Base-by-base conservation (phyloP, 257 asterid genomes). In the Cordia subcordata region DNA sequence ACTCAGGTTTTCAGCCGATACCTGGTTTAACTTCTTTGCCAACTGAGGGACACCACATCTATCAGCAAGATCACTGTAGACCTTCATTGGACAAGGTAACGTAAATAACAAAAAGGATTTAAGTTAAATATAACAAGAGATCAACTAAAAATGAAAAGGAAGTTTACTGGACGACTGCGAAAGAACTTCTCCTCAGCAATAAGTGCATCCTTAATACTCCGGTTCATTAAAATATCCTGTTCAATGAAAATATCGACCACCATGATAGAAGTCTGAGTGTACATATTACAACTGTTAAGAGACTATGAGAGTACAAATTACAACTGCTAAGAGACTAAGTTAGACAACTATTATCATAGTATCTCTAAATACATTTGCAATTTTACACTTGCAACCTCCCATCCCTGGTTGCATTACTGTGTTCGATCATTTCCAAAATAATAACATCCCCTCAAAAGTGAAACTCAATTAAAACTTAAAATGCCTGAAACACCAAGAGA, bases 11-110 rank as follows among this genome's bases (percentile, higher is more conserved):
- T 57, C 59, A 49, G 20, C 53, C 39, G 14, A 42, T 65, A 82
- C 96, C 99, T 88, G 96, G 81, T 92, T 92, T 93, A 92, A 82
- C 83, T 88, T 92, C 85, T 84, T 92, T 63, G 97, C 96, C 86
- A 92, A 68, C 82, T 92, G 96, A 72, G 94, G 93, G 53, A 86
- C 75, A 16, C 99, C 97, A 73, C 99, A 92, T 27, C 88, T 91
- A 70, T 88, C 96, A 38, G 91, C 87, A 70, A 92, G 79, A 67
- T 88, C 97, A 56, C 72, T 82, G 69, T 92, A 92, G 16, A 86
- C 96, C 99, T 93, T 65, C 60, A 72, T 44, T 55, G 50, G 59
- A 72, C 50, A 45, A 67, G 45, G 52, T 27, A 27, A 42, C 6
- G 35, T 18, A 13, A 58, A 18, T 33, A 52, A 46, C 53, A 56